Percentiles rank a stretch among this genome's conserved stretches.
Conservation (phyloP, 208 protist genomes). For the Tritrichomonas musculus region DNA sequence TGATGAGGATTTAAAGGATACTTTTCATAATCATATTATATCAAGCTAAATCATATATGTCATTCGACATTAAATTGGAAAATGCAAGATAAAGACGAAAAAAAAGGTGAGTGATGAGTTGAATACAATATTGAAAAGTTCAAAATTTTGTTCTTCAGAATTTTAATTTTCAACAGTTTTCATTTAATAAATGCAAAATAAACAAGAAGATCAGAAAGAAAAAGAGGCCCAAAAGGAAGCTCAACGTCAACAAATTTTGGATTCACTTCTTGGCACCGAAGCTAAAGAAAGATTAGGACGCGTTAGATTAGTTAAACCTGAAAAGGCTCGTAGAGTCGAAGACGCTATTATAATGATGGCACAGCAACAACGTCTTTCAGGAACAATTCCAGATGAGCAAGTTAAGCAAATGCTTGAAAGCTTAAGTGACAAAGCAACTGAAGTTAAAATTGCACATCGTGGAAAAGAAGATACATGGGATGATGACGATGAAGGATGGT, state of each 20-base stretch:
- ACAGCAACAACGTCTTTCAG: neutral
- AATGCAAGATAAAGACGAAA: too few relatives aligned
- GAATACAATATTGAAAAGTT: too few relatives aligned
- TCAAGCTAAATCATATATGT: too few relatives aligned
- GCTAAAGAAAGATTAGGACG: neutral
- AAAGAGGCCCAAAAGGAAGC: neutral
- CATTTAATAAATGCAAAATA: neutral
- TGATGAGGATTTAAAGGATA: too few relatives aligned
- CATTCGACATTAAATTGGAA: too few relatives aligned
- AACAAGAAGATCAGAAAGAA: neutral
- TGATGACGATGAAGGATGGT: slow-evolving; percentile 33
- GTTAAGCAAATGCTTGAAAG: neutral
- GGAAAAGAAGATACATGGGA: neutral
- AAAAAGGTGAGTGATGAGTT: too few relatives aligned
- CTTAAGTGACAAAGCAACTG: neutral
- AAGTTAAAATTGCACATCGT: neutral
- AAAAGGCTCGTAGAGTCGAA: slow-evolving; percentile 9
- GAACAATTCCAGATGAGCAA: neutral
- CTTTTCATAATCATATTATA: too few relatives aligned
- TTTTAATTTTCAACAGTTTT: too few relatives aligned
- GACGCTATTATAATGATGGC: neutral
- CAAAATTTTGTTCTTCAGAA: too few relatives aligned
- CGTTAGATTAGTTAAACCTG: neutral
- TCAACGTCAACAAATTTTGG: neutral
- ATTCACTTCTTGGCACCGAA: neutral